These are phyloP conservation scores for Prunus mongolica DNA, from an alignment of 306 rosid genomes.

Conservation along the genomic window DNA sequence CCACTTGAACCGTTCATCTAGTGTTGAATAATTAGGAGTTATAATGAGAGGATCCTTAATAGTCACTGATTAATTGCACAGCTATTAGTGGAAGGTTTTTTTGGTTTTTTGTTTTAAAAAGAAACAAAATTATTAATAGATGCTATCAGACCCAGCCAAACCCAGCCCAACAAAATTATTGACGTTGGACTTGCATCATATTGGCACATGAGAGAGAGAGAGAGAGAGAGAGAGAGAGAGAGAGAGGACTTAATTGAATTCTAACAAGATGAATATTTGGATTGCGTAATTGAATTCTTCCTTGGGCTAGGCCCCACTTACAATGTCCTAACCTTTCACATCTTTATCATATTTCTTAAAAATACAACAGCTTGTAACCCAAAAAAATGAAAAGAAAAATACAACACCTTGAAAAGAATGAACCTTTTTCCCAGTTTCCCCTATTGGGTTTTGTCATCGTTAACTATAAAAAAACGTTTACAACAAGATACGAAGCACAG, in stretches of 20 bases:
- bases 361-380: conserved; percentile 11
- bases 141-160: not conserved
- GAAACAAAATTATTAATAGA: too few species aligned
- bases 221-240: too few species aligned
- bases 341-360: conserved; percentile 6
- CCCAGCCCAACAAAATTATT: not conserved
- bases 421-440: not conserved
- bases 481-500: conserved; percentile 79
- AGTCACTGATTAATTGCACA: too few species aligned
- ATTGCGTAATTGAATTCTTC: not conserved
- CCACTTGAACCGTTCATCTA: too few species aligned
- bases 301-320: not conserved
- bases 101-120: too few species aligned
- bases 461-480: conserved; percentile 29
- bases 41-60: too few species aligned
- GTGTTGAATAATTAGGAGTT: too few species aligned
- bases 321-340: conserved; percentile 2
- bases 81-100: too few species aligned
- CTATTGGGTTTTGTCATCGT: conserved; percentile 18
- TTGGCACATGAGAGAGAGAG: too few species aligned
- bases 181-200: not conserved
- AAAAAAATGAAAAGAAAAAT: not conserved
- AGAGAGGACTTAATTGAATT: too few species aligned
- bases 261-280: not conserved
- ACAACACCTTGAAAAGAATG: conserved; percentile 30